A percentile compares a stretch with the other conserved stretches of the same genome.
Evolutionary conservation across 495 filamentous ascomycete species (phyloP).

Genomic region (Aspergillus indologenus): DNA sequence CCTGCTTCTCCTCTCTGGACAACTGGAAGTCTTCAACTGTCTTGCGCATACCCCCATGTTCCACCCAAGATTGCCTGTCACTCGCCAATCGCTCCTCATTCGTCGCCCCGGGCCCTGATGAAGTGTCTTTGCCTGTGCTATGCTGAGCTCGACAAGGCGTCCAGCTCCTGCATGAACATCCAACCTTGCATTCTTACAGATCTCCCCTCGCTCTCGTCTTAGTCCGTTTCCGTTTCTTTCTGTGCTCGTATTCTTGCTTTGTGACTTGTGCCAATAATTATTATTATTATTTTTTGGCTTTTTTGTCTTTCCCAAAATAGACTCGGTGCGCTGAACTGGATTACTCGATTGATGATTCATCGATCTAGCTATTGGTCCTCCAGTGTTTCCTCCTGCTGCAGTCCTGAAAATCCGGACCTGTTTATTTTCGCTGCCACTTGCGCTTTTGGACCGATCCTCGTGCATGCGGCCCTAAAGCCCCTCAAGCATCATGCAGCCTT

Average conservation of each 20-base stretch:
- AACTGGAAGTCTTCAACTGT: background rate
- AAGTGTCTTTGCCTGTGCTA: constrained; percentile 22
- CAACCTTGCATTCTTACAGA: constrained; percentile 4
- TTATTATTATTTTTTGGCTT: background rate
- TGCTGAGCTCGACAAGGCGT: constrained; percentile 9
- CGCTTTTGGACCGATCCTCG: background rate
- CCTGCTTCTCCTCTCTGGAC: constrained; percentile 1
- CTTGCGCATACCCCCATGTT: constrained; percentile 9
- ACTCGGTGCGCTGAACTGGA: background rate
- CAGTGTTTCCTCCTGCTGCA: background rate
- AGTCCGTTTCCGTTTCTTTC: background rate
- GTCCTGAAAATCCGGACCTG: background rate
- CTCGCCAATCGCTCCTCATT: constrained; percentile 9
- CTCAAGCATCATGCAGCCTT: constrained; percentile 15
- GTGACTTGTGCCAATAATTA: background rate
- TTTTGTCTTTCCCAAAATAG: background rate
- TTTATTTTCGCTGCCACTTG: background rate
- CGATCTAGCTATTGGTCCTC: background rate
- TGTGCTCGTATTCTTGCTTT: background rate
- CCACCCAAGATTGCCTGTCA: constrained; percentile 18
- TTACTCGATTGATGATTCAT: background rate
- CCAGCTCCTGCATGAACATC: constrained; percentile 11
- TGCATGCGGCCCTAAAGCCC: constrained; percentile 6
- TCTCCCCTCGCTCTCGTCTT: background rate
- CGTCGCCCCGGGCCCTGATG: constrained; percentile 14